A percentile compares a stretch with the other conserved stretches of the same genome.
phyloP scores from a whole-genome alignment of 148 eudicot genomes.

The Talinum fruticosum region DNA sequence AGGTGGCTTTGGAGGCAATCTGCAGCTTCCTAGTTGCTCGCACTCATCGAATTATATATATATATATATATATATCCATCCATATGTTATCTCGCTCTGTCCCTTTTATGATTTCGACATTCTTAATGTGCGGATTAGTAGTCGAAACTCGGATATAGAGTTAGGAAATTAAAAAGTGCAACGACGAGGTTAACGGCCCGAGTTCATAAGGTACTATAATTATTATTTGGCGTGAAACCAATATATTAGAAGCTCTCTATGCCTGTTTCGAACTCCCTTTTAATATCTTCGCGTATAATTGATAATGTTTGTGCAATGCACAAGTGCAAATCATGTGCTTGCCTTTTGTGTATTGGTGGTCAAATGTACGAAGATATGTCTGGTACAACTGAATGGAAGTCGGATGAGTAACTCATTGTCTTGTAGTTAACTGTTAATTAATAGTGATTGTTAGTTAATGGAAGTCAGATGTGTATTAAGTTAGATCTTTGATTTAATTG shows the following conservation, averaged over 20 bases:
- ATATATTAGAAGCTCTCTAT: neutral
- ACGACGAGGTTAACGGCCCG: constrained; percentile 79
- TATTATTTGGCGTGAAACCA: neutral
- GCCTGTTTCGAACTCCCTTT: neutral
- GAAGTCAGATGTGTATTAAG: too few relatives aligned
- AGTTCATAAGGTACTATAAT: constrained; percentile 58
- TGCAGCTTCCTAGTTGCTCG: constrained; percentile 82
- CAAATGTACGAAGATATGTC: neutral
- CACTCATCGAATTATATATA: too few relatives aligned
- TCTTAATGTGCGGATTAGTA: constrained; percentile 49
- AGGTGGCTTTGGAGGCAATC: constrained; percentile 76
- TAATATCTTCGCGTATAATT: neutral
- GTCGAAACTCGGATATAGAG: constrained; percentile 75
- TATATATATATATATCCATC: too few relatives aligned
- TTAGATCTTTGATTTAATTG: too few relatives aligned
- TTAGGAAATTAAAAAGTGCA: constrained; percentile 74
- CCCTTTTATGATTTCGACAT: neutral
- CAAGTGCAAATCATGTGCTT: neutral
- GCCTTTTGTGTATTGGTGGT: neutral
- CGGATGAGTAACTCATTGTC: neutral
- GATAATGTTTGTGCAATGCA: neutral
- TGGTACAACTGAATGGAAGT: neutral
- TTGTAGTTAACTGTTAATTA: too few relatives aligned
- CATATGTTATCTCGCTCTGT: neutral
- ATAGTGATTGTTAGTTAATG: too few relatives aligned